Conservation (phyloP, 768 basidiomycete genomes). For the Collybia sordida region DNA sequence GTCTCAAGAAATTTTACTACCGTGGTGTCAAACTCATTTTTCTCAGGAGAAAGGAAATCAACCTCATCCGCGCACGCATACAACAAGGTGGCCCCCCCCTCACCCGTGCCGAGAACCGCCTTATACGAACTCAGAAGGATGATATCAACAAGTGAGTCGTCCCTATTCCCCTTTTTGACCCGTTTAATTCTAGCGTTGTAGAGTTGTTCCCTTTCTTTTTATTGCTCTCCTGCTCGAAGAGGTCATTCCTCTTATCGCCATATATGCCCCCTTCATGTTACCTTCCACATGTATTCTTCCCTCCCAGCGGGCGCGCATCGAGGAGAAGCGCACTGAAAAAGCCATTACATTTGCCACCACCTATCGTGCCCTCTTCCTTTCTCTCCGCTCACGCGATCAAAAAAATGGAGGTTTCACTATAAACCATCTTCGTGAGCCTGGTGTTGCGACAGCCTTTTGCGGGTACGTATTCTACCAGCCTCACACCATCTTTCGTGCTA, state of each 20-base stretch:
- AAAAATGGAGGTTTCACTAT: slow-evolving; percentile 34
- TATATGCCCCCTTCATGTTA: slow-evolving; percentile 82
- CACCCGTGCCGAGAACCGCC: slow-evolving; percentile 66
- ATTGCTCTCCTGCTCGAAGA: slow-evolving; percentile 79
- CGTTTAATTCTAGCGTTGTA: slow-evolving; percentile 23
- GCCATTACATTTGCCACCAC: slow-evolving; percentile 35
- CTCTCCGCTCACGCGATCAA: slow-evolving; percentile 30
- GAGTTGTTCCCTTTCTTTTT: slow-evolving; percentile 77
- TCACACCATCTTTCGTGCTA: slow-evolving; percentile 1
- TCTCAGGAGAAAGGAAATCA: slow-evolving; percentile 54
- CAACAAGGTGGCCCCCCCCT: slow-evolving; percentile 59
- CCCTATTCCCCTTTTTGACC: not conserved
- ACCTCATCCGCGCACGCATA: slow-evolving; percentile 55
- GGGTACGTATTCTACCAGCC: slow-evolving; percentile 41
- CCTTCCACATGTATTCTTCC: slow-evolving; percentile 88
- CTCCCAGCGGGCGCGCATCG: slow-evolving; percentile 70
- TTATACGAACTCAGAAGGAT: slow-evolving; percentile 62
- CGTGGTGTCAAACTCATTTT: slow-evolving; percentile 73
- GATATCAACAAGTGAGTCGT: slow-evolving; percentile 67
- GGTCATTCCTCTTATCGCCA: slow-evolving; percentile 77
- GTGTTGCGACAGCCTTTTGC: slow-evolving; percentile 47
- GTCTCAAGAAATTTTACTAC: slow-evolving; percentile 77
- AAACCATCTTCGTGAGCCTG: slow-evolving; percentile 24
- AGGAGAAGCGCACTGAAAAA: slow-evolving; percentile 50
- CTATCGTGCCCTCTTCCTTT: slow-evolving; percentile 34